These are phyloP conservation scores for Thielaviopsis populi DNA, from an alignment of 2,329 filamentous ascomycete genomes.

Conservation along the genomic window DNA sequence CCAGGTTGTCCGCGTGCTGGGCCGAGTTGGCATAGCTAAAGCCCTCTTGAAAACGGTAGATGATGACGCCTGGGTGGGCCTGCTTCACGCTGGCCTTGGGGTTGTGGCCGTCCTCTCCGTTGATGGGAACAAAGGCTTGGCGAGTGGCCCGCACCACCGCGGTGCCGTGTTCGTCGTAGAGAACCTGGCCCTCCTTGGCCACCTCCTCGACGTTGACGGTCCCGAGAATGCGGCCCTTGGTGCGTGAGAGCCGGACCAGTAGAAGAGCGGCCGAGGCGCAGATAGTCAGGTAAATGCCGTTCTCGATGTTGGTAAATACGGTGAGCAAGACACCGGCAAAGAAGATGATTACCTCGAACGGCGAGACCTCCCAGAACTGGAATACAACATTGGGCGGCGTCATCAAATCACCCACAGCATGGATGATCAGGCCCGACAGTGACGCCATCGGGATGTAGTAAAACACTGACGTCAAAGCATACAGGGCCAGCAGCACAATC, in stretches of 20 bases:
- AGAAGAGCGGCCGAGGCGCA: conserved; percentile 61
- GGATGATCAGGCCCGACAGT: conserved; percentile 81
- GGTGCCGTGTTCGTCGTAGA: conserved; percentile 11
- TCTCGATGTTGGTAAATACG: conserved; percentile 75
- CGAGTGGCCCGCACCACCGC: conserved; percentile 11
- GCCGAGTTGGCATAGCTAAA: conserved; percentile 43
- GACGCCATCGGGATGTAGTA: conserved; percentile 79
- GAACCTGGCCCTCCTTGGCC: conserved; percentile 11
- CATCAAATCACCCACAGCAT: conserved; percentile 85
- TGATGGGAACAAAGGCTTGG: conserved; percentile 31
- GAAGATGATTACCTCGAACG: conserved; percentile 81
- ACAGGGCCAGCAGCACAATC: conserved; percentile 79
- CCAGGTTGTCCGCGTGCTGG: conserved; percentile 35
- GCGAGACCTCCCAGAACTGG: conserved; percentile 88
- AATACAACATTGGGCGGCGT: conserved; percentile 84
- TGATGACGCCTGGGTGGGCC: conserved; percentile 38
- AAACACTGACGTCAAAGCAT: conserved; percentile 75
- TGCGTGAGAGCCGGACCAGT: conserved; percentile 69
- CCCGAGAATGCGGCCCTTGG: conserved; percentile 71
- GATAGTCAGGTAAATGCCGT: conserved; percentile 83
- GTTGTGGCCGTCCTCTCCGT: conserved; percentile 38
- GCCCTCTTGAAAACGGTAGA: conserved; percentile 40
- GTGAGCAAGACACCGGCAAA: conserved; percentile 85
- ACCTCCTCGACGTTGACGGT: conserved; percentile 39
- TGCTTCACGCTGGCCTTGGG: conserved; percentile 30